Conservation (phyloP, 2,329 filamentous ascomycete species). For the Xylaria sp. region DNA sequence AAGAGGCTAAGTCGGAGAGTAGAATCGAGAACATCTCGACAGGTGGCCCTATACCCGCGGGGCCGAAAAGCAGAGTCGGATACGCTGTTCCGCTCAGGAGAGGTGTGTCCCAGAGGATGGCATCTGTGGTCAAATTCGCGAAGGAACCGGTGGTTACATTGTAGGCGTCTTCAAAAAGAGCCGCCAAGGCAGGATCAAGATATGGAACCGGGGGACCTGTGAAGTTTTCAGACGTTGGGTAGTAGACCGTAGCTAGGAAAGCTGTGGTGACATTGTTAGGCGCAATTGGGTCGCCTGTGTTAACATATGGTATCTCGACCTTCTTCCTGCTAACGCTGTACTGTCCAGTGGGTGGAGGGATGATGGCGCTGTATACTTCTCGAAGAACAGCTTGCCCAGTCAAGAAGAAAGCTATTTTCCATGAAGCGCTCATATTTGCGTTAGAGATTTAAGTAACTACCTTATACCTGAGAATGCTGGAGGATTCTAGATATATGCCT, state of each 20-base stretch:
- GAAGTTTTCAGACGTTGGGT: constrained; percentile 20
- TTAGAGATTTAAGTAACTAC: neutral
- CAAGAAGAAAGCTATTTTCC: neutral
- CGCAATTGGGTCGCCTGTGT: constrained; percentile 27
- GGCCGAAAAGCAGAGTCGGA: constrained; percentile 38
- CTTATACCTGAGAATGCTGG: neutral
- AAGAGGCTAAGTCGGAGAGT: constrained; percentile 32
- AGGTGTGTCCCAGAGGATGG: constrained; percentile 5
- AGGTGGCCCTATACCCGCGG: constrained; percentile 27
- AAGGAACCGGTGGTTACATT: constrained; percentile 14
- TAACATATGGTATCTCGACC: constrained; percentile 26
- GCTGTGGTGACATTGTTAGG: constrained; percentile 33
- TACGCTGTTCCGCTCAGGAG: neutral
- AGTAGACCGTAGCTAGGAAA: constrained; percentile 38
- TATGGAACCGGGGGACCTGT: neutral
- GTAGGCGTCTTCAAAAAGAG: constrained; percentile 17
- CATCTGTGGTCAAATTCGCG: constrained; percentile 16
- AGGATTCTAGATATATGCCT: neutral
- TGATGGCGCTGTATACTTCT: constrained; percentile 13
- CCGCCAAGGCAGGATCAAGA: constrained; percentile 21
- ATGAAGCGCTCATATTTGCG: neutral
- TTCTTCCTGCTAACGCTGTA: constrained; percentile 31
- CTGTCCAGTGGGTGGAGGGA: constrained; percentile 8
- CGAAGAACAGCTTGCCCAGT: neutral
- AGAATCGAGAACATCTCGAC: constrained; percentile 32